Evolutionary conservation across 495 filamentous ascomycete genomes (phyloP), one percentile per base, ranked within the genome.

Genomic region (Penicillium ochrochloron): DNA sequence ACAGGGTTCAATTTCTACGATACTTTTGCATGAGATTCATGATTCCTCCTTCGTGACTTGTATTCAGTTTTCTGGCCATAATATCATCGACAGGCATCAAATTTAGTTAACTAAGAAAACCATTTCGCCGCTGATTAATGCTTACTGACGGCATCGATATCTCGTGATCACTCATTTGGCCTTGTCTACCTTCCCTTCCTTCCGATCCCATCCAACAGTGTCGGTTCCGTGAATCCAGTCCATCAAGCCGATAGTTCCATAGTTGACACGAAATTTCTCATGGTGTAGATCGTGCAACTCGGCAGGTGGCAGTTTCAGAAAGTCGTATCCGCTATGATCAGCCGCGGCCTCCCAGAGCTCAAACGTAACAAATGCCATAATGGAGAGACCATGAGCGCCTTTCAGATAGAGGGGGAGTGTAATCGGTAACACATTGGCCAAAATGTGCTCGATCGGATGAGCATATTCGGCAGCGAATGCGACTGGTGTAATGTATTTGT

Each of bases 381-480:
- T 70, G 6, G 76, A 74, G 33, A 75, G 71, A 0, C 7, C 29
- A 33, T 54, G 51, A 3, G 29, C 51, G 29, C 29, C 29, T 29
- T 31, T 31, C 9, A 54, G 51, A n/a, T 34, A 34, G 3, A 34
- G 25, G 33, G 51, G 51, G 5, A 29, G 29, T 31, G 25, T n/a
- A 34, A 54, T 34, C 15, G 51, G 51, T 6, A 54, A 34, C 5
- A 54, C 29, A 54, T 54, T 54, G n/a, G 51, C 29, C 29, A 54
- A 14, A 33, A 54, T 54, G 14, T 54, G 79, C 67, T 85, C 84
- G 19, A 82, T 21, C 1, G 83, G 83, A 60, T 84, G 82, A 10
- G 81, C 77, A 62, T 84, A 84, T 61, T 85, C 76, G 1, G 82
- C 78, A 0, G 83, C 73, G 10, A 85, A 70, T 2, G 83, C 77